Conservation (phyloP, 2,329 filamentous ascomycete species). For the Amauroascus verrucosus region DNA sequence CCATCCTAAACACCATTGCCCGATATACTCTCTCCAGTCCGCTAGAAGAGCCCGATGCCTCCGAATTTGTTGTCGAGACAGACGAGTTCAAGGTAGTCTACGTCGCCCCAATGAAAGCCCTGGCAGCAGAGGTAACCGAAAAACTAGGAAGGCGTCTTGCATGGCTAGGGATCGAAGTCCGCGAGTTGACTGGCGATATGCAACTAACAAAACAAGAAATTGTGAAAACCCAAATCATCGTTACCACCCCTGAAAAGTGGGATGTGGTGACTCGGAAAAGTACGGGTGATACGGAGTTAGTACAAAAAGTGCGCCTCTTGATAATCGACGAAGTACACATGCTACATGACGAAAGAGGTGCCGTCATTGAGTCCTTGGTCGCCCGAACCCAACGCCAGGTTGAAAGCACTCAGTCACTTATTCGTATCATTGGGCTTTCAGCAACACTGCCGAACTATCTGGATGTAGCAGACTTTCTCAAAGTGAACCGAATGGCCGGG, state of each 20-base stretch:
- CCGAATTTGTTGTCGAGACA: conserved; percentile 68
- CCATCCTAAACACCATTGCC: conserved; percentile 79
- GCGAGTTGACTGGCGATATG: conserved; percentile 97
- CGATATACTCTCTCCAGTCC: conserved; percentile 77
- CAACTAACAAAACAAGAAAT: conserved; percentile 96
- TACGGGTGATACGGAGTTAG: conserved; percentile 91
- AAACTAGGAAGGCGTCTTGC: conserved; percentile 85
- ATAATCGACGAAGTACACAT: conserved; percentile 99
- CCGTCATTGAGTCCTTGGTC: conserved; percentile 90
- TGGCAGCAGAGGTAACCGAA: conserved; percentile 90
- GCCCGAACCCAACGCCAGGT: conserved; percentile 92
- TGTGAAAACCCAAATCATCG: conserved; percentile 90
- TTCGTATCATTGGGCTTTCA: conserved; percentile 89
- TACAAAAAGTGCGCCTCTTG: conserved; percentile 89
- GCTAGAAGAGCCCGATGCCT: conserved; percentile 59
- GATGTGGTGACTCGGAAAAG: conserved; percentile 96
- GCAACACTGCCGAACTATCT: conserved; percentile 94
- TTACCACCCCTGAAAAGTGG: conserved; percentile 98
- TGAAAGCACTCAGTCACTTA: conserved; percentile 93
- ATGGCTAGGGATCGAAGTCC: conserved; percentile 85
- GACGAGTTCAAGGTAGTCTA: conserved; percentile 98
- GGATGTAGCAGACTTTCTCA: conserved; percentile 93
- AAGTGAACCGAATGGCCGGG: conserved; percentile 85
- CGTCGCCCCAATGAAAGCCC: conserved; percentile 96
- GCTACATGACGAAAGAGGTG: conserved; percentile 94